Percentiles rank a stretch among this genome's conserved stretches.
phyloP scores from a whole-genome alignment of 495 filamentous ascomycete genomes.

The Podospora australis region DNA sequence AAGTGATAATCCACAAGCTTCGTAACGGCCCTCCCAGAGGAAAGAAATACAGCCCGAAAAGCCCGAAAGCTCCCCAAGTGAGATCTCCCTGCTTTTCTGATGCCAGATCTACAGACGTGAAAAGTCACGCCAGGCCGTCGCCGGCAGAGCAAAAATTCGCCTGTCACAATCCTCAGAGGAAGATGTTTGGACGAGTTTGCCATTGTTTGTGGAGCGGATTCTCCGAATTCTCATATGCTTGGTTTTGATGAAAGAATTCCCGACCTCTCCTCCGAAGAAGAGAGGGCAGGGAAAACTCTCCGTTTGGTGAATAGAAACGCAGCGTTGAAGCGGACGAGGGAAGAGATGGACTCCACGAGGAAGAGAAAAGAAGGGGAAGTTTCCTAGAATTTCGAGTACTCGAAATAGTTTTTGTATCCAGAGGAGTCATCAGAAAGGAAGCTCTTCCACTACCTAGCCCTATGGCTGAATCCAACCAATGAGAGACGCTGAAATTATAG shows the following conservation, averaged over 20 bases:
- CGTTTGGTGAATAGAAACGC: slow-evolving; percentile 99
- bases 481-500: no score
- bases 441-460: slow-evolving; percentile 1
- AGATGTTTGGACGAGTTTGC: no score
- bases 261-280: slow-evolving; percentile 31
- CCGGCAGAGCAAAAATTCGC: slow-evolving; percentile 82
- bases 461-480: slow-evolving; percentile 4
- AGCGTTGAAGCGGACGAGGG: slow-evolving; percentile 95
- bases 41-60: slow-evolving; percentile 27
- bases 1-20: slow-evolving; percentile 89
- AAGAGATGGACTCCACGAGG: slow-evolving; percentile 64
- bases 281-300: slow-evolving; percentile 48
- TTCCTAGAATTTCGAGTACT: no score
- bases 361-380: slow-evolving; percentile 20
- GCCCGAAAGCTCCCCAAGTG: slow-evolving; percentile 33
- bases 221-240: slow-evolving; percentile 99
- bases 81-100: slow-evolving; percentile 88
- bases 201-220: slow-evolving; percentile 52
- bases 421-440: slow-evolving; percentile 23
- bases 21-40: slow-evolving; percentile 88
- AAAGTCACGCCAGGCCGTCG: slow-evolving; percentile 83
- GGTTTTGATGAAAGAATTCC: slow-evolving; percentile 11
- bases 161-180: slow-evolving; percentile 29
- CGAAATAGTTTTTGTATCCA: no score
- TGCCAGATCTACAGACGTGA: slow-evolving; percentile 94